A percentile compares a stretch with the other conserved stretches of the same genome.
Evolutionary conservation across 2,329 filamentous ascomycete species (phyloP).

Genomic region (Sclerotinia nivalis): DNA sequence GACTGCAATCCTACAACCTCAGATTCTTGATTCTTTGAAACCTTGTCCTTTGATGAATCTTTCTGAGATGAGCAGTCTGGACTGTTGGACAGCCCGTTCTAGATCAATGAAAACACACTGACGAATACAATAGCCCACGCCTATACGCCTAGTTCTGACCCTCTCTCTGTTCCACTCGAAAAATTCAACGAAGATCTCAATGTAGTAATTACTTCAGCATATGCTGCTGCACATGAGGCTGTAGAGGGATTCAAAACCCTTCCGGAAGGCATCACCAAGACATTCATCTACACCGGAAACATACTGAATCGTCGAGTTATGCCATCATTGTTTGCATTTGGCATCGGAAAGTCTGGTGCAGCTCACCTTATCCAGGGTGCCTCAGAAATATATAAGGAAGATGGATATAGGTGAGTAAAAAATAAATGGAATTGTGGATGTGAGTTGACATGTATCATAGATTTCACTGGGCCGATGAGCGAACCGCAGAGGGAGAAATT

Average conservation of each 20-base stretch:
- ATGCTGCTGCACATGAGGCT: constrained; percentile 46
- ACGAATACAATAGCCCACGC: constrained; percentile 3
- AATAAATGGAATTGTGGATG: not conserved
- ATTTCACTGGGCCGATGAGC: constrained; percentile 55
- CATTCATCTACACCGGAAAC: constrained; percentile 51
- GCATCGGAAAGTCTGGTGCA: constrained; percentile 46
- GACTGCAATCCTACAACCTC: not conserved
- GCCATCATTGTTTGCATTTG: constrained; percentile 41
- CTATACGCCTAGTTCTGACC: constrained; percentile 1
- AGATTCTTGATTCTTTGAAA: not conserved
- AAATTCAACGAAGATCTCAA: constrained; percentile 41
- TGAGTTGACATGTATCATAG: constrained; percentile 30
- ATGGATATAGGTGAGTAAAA: constrained; percentile 42
- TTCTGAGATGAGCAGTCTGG: not conserved
- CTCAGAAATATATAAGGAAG: constrained; percentile 41
- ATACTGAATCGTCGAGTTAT: constrained; percentile 42
- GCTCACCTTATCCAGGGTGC: constrained; percentile 42
- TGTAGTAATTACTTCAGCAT: constrained; percentile 45
- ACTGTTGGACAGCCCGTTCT: no score
- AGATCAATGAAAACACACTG: not conserved
- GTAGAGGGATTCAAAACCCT: constrained; percentile 39
- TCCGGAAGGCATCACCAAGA: constrained; percentile 39
- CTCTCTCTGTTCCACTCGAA: constrained; percentile 38
- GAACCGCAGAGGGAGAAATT: constrained; percentile 45
- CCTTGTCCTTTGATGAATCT: not conserved